phyloP scores from a whole-genome alignment of 2,329 filamentous ascomycete genomes.

The Apiospora koreana region DNA sequence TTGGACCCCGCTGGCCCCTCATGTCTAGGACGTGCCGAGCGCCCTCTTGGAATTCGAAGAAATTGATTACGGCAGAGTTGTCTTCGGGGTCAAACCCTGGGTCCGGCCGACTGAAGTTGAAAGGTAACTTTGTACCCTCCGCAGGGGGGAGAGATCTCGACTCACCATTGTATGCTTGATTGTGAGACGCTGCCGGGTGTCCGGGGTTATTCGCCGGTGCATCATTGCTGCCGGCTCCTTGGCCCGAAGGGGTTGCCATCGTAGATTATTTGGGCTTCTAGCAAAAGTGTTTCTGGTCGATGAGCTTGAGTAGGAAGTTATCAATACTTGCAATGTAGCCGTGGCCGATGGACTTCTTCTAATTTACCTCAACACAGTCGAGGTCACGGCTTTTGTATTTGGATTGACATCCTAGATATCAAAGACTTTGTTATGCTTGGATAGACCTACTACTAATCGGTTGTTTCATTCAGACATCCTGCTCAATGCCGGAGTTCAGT shows the following conservation, averaged over 20 bases:
- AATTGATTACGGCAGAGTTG: not conserved
- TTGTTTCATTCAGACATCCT: not conserved
- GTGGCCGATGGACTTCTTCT: not conserved
- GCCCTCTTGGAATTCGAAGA: not conserved
- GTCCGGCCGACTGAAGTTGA: slow-evolving; percentile 4
- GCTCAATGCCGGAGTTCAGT: not conserved
- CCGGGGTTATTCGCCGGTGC: not conserved
- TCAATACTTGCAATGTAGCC: not conserved
- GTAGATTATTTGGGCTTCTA: not conserved
- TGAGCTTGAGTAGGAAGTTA: not conserved
- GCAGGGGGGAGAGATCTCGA: not conserved
- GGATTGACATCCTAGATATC: not conserved
- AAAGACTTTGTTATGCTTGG: not conserved
- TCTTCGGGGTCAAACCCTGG: slow-evolving; percentile 3
- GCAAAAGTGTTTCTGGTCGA: not conserved
- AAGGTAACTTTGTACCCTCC: not conserved
- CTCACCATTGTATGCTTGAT: not conserved
- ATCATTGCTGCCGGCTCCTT: not conserved
- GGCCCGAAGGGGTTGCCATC: not conserved
- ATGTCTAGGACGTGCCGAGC: not conserved
- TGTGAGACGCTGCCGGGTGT: not conserved
- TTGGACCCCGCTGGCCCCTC: not conserved
- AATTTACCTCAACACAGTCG: not conserved
- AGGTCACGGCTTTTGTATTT: not conserved
- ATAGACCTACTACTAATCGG: not conserved